These are phyloP conservation scores for Russula lepida DNA, from an alignment of 768 basidiomycete species.

Conservation along the genomic window DNA sequence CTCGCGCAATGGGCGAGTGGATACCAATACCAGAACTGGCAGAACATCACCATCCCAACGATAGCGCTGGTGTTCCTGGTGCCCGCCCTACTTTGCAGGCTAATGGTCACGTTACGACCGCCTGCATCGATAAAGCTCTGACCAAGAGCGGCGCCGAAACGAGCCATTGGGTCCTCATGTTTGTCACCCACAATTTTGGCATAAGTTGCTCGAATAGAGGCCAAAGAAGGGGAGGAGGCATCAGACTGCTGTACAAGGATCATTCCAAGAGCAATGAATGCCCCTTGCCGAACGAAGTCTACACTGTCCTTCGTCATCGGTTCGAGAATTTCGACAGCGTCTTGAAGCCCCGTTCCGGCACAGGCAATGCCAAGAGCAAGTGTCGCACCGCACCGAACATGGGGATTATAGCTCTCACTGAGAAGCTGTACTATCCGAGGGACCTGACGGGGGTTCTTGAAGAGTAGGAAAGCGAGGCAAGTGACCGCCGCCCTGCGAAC, in stretches of 20 bases:
- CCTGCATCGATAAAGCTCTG: constrained; percentile 98
- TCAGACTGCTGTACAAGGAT: constrained; percentile 95
- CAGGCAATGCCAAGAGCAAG: constrained; percentile 95
- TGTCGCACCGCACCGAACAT: constrained; percentile 94
- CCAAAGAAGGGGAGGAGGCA: constrained; percentile 73
- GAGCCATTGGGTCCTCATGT: constrained; percentile 98
- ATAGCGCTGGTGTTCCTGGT: constrained; percentile 90
- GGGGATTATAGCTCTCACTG: constrained; percentile 98
- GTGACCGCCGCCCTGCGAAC: constrained; percentile 96
- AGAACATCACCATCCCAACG: constrained; percentile 96
- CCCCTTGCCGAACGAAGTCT: constrained; percentile 97
- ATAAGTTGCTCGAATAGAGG: constrained; percentile 76
- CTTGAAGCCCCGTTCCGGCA: constrained; percentile 94
- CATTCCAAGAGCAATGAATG: constrained; percentile 93
- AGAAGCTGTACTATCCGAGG: constrained; percentile 94
- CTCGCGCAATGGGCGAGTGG: constrained; percentile 90
- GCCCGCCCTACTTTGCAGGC: constrained; percentile 86
- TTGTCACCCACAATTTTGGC: constrained; percentile 88
- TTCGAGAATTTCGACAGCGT: constrained; percentile 92
- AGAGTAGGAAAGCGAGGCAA: constrained; percentile 89
- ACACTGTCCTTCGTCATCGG: constrained; percentile 98
- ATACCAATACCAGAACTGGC: constrained; percentile 99
- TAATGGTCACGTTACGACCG: constrained; percentile 92
- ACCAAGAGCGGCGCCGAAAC: constrained; percentile 91
- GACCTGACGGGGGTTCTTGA: constrained; percentile 94